A percentile compares a stretch with the other conserved stretches of the same genome.
Conservation (phyloP, 495 filamentous ascomycete genomes). For the Hamigera avellanea region DNA sequence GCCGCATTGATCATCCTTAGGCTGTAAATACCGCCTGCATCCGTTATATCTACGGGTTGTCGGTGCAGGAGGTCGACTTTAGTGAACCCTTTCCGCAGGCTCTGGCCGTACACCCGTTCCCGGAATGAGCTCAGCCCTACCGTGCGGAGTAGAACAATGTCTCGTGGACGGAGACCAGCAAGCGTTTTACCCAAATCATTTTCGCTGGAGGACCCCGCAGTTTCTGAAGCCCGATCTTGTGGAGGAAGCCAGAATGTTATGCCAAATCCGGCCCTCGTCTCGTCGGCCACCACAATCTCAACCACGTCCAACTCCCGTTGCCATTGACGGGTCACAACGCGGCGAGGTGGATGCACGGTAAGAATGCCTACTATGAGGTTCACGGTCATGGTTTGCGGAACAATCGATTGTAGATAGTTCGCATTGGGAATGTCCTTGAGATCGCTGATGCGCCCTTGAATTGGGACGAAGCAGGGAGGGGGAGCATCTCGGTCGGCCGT, state of each 20-base stretch:
- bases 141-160: constrained; percentile 65
- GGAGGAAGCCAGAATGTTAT: constrained; percentile 71
- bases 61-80: constrained; percentile 57
- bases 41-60: constrained; percentile 25
- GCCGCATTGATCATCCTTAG: constrained; percentile 6
- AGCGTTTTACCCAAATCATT: constrained; percentile 32
- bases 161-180: constrained; percentile 45
- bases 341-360: constrained; percentile 53
- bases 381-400: constrained; percentile 67
- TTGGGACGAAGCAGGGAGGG: constrained; percentile 7
- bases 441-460: constrained; percentile 38
- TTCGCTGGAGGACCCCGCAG: constrained; percentile 6
- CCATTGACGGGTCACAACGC: constrained; percentile 38
- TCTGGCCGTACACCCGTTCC: constrained; percentile 66
- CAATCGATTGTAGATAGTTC: constrained; percentile 52
- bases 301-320: constrained; percentile 45
- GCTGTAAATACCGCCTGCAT: constrained; percentile 26
- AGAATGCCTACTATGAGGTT: constrained; percentile 73
- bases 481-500: constrained; percentile 8
- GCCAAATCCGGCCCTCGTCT: constrained; percentile 69
- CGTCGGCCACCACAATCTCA: constrained; percentile 76
- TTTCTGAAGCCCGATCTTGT: constrained; percentile 2
- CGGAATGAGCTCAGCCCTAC: constrained; percentile 65
- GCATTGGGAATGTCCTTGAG: constrained; percentile 62
- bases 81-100: constrained; percentile 57